Conservation (phyloP, 2,329 filamentous ascomycete genomes). For the Epichloe uncinata region DNA sequence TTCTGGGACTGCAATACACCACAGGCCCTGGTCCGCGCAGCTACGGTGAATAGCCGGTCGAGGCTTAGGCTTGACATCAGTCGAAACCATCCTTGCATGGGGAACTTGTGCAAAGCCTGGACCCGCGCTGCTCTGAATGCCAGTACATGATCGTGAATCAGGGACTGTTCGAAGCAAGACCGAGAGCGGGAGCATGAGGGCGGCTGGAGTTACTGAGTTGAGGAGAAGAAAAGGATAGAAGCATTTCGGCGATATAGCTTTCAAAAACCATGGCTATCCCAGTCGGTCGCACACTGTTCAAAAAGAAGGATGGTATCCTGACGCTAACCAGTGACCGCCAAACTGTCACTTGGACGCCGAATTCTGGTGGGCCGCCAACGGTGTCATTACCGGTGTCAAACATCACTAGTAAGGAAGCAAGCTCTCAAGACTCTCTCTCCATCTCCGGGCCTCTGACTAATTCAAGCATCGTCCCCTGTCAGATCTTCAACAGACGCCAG, state of each 20-base stretch:
- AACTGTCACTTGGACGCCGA: conserved; percentile 70
- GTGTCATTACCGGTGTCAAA: conserved; percentile 59
- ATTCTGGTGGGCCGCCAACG: conserved; percentile 46
- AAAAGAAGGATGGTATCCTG: conserved; percentile 88
- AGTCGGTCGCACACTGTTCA: conserved; percentile 63
- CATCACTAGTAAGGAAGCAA: conserved; percentile 56
- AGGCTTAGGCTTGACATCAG: background rate
- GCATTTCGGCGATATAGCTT: background rate
- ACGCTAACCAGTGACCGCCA: conserved; percentile 60
- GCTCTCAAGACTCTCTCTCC: conserved; percentile 1
- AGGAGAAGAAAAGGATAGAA: background rate
- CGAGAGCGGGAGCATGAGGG: background rate
- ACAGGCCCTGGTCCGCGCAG: background rate
- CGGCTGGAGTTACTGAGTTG: background rate
- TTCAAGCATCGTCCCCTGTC: background rate
- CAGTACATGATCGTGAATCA: background rate
- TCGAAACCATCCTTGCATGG: background rate
- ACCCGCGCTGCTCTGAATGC: background rate
- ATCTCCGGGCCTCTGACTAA: background rate
- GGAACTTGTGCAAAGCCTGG: background rate
- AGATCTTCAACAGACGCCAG: conserved; percentile 94
- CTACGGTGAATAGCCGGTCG: background rate
- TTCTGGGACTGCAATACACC: background rate
- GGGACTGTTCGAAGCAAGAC: background rate
- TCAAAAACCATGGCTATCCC: conserved; percentile 38